Evolutionary conservation across 768 basidiomycete genomes (phyloP).

Genomic region (Suillus variegatus): DNA sequence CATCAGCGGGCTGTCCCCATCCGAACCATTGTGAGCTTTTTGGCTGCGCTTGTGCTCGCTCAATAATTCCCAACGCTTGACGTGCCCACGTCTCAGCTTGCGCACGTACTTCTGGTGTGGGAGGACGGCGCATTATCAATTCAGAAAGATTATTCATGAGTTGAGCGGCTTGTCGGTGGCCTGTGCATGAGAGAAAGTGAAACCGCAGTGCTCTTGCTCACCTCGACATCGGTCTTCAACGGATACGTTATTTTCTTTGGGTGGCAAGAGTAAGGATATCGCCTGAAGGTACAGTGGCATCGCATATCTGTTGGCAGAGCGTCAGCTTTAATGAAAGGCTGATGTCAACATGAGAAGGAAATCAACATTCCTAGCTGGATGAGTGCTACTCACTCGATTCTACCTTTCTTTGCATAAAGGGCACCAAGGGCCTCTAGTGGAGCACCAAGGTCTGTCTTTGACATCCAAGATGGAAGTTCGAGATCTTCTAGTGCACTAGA

Average conservation of each 20-base stretch:
- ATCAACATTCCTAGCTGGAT: not conserved
- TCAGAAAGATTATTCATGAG: constrained; percentile 52
- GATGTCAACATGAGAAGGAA: not conserved
- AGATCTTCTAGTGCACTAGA: constrained; percentile 49
- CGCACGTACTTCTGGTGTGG: constrained; percentile 36
- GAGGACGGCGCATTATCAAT: constrained; percentile 38
- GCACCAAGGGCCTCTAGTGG: constrained; percentile 68
- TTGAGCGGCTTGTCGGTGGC: constrained; percentile 38
- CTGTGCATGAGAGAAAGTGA: not conserved
- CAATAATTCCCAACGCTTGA: constrained; percentile 43
- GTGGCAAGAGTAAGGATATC: constrained; percentile 58
- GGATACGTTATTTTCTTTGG: constrained; percentile 26
- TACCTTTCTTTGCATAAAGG: constrained; percentile 58
- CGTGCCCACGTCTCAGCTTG: constrained; percentile 65
- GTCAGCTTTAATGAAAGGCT: not conserved
- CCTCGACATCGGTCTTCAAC: constrained; percentile 63
- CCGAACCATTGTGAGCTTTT: constrained; percentile 11
- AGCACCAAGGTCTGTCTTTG: constrained; percentile 60
- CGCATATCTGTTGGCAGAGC: constrained; percentile 48
- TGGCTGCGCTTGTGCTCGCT: constrained; percentile 24
- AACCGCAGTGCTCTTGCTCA: constrained; percentile 24
- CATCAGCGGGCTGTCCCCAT: constrained; percentile 18
- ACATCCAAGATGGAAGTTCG: constrained; percentile 60
- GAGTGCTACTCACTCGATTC: constrained; percentile 36
- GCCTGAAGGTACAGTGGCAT: constrained; percentile 68